Evolutionary conservation across 768 basidiomycete species (phyloP), one percentile per base, ranked within the genome.

Genomic region (Russula abietina): DNA sequence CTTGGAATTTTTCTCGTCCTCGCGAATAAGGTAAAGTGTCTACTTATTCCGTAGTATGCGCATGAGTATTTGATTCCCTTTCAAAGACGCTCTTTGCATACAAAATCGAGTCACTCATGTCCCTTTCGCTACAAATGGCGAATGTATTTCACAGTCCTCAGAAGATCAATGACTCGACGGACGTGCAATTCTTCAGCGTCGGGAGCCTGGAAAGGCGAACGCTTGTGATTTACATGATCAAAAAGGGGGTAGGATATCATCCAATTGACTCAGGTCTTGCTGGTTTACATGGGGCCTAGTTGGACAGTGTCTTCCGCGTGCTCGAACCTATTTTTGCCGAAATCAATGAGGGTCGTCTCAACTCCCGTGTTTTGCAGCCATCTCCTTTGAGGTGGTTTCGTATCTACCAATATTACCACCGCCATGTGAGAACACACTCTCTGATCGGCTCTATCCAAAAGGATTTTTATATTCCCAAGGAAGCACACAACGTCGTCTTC

Each of bases 1-100:
- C 97, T 97, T 73, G 91, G 93, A n/a, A 93, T 98, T 66, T 93
- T 99, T 80, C 81, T 98, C 30, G 95, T 98, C 4, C 77, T 98
- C 11, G 92, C 94, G 6, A 93, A 97, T 74, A 95, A 93, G 80
- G 91, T 85, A 57, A 38, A 59, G 45, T 65, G 30, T 4, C n/a
- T 6, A 10, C 19, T 24, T 17, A n/a, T 41, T 36, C 19, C 48
- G 30, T 12, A 14, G 4, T 33, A 7, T 33, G 11, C 22, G 26
- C 32, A 2, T 22, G 19, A n/a, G n/a, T 43, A 57, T 45, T n/a
- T 22, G 16, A 41, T 19, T n/a, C 8, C 8, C 5, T 4, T 30
- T n/a, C 12, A 52, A 49, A 92, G 87, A 87, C 88, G 0, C 77
- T 98, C 1, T 91, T 96, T 63, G 95, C 96, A 0, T 94, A 95